A percentile compares a stretch with the other conserved stretches of the same genome.
phyloP scores from a whole-genome alignment of 2,329 filamentous ascomycete genomes.

The Tolypocladium tundrense region DNA sequence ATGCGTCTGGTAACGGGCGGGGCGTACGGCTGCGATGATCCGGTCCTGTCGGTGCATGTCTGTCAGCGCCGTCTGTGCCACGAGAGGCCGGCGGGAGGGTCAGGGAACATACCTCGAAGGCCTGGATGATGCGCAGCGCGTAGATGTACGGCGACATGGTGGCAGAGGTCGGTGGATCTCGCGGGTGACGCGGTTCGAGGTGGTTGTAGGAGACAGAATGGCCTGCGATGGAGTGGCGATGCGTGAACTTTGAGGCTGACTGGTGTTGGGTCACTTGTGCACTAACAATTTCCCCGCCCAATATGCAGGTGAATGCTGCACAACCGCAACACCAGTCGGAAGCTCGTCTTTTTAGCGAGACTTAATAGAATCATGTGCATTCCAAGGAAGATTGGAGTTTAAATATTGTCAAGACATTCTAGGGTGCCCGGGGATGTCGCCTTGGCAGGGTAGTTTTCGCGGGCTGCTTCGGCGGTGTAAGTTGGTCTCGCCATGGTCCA shows the following conservation, averaged over 20 bases:
- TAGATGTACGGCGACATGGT: slow-evolving; percentile 22
- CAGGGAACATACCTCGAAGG: slow-evolving; percentile 18
- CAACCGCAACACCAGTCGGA: neutral
- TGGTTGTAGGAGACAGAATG: neutral
- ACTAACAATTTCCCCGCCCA: neutral
- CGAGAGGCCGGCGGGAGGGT: neutral
- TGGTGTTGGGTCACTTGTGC: neutral
- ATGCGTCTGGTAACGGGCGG: neutral
- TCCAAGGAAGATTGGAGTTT: too few relatives aligned
- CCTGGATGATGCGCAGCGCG: slow-evolving; percentile 21
- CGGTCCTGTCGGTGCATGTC: slow-evolving; percentile 14
- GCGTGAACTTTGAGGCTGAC: too few relatives aligned
- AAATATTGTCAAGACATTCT: too few relatives aligned
- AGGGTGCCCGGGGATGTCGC: too few relatives aligned
- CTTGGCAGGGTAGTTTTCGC: too few relatives aligned
- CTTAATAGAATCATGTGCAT: too few relatives aligned
- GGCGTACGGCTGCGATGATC: slow-evolving; percentile 21
- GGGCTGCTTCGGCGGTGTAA: too few relatives aligned
- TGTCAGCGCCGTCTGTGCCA: slow-evolving; percentile 5
- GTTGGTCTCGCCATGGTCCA: too few relatives aligned
- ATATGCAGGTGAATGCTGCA: neutral
- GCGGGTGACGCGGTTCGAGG: neutral
- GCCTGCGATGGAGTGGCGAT: neutral
- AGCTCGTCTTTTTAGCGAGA: too few relatives aligned
- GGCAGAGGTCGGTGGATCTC: neutral